A percentile compares a stretch with the other conserved stretches of the same genome.
Evolutionary conservation across 2,329 filamentous ascomycete species (phyloP).

Genomic region (Leptoxyphium fumago): DNA sequence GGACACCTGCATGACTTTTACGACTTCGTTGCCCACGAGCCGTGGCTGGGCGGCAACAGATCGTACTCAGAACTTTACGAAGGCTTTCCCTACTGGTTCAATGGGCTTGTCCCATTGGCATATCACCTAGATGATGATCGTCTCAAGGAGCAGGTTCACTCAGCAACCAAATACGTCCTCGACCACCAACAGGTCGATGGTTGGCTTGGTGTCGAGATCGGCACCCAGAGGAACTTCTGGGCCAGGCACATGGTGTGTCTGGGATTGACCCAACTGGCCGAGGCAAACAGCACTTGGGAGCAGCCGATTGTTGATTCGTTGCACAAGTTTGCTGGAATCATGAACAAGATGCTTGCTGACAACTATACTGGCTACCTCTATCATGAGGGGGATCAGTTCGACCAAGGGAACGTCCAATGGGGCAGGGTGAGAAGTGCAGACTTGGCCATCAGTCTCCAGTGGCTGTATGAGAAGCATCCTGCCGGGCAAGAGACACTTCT

Average conservation of each 20-base stretch:
- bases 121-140: conserved; percentile 34
- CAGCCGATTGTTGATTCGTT: conserved; percentile 34
- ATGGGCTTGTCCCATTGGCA: conserved; percentile 42
- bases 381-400: conserved; percentile 28
- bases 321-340: conserved; percentile 35
- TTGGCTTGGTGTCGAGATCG: conserved; percentile 41
- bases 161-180: conserved; percentile 34
- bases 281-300: conserved; percentile 32
- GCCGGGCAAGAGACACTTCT: conserved; percentile 21
- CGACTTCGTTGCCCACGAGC: conserved; percentile 35
- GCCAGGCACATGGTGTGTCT: conserved; percentile 37
- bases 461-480: conserved; percentile 33
- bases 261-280: conserved; percentile 35
- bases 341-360: conserved; percentile 40
- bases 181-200: conserved; percentile 37
- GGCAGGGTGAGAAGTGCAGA: conserved; percentile 27
- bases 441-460: conserved; percentile 33
- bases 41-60: conserved; percentile 36
- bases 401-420: conserved; percentile 22
- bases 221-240: conserved; percentile 35
- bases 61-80: conserved; percentile 42
- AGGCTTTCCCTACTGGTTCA: conserved; percentile 44
- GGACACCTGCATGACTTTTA: conserved; percentile 43
- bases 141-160: conserved; percentile 35
- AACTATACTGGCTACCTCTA: conserved; percentile 37